Evolutionary conservation across 306 rosid genomes (phyloP).

Genomic region (Ormosia semicastrata): DNA sequence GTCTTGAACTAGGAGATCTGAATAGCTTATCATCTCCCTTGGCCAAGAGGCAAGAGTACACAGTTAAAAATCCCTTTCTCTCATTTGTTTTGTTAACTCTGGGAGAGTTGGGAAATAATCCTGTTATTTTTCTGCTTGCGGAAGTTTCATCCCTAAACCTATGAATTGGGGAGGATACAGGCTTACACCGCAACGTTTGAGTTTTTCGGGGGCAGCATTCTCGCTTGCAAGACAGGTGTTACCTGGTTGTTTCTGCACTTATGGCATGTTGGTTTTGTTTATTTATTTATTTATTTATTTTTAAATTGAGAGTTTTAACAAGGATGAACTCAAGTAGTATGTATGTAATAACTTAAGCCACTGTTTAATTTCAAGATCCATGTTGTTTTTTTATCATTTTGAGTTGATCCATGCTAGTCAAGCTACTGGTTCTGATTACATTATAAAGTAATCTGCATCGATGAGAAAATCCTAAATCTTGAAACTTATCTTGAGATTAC

Average conservation of each 20-base stretch:
- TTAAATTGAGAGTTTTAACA: too few species aligned
- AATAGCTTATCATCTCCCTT: background rate
- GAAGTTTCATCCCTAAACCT: too few species aligned
- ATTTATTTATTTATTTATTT: too few species aligned
- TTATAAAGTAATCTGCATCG: background rate
- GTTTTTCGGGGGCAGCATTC: constrained; percentile 54
- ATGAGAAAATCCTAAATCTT: background rate
- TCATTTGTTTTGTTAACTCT: background rate
- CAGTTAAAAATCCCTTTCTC: background rate
- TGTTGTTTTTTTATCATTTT: background rate
- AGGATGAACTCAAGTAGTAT: too few species aligned
- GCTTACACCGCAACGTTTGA: too few species aligned
- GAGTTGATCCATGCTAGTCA: background rate
- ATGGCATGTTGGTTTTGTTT: constrained; percentile 13
- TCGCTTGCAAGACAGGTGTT: constrained; percentile 70
- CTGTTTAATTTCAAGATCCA: background rate
- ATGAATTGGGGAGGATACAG: too few species aligned
- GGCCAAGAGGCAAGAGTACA: background rate
- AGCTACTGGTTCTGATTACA: background rate
- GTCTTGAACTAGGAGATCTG: background rate
- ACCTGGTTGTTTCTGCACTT: constrained; percentile 37
- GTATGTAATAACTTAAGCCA: background rate
- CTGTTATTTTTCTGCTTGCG: too few species aligned
- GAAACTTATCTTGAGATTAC: background rate
- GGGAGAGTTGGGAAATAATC: too few species aligned